Evolutionary conservation across 2,329 filamentous ascomycete genomes (phyloP).

Genomic region (Microascus cirrosus): DNA sequence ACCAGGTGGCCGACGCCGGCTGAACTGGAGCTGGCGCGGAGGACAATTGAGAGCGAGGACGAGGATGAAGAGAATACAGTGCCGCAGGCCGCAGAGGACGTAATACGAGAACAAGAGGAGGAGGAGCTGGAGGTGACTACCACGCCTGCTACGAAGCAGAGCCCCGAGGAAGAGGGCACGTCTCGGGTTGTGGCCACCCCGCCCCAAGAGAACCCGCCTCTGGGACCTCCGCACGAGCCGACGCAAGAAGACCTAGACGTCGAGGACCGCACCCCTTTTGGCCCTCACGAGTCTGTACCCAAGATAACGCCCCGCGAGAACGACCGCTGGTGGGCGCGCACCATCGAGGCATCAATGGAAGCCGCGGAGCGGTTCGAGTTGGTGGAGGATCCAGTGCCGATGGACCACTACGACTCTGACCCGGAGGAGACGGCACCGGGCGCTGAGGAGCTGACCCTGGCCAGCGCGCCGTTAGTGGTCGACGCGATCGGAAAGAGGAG

Average conservation of each 20-base stretch:
- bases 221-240: background rate
- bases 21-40: constrained; percentile 1
- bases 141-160: background rate
- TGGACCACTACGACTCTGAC: constrained; percentile 4
- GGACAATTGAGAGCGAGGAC: background rate
- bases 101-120: background rate
- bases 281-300: background rate
- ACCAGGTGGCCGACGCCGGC: constrained; percentile 2
- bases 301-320: background rate
- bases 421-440: background rate
- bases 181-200: background rate
- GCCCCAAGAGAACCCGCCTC: background rate
- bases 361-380: background rate
- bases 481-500: background rate
- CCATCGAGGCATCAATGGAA: background rate
- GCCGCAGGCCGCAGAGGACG: background rate
- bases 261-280: background rate
- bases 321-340: constrained; percentile 1
- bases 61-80: background rate
- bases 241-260: background rate
- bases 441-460: background rate
- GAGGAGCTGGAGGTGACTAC: background rate
- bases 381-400: constrained; percentile 1
- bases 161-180: background rate
- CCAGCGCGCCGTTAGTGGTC: background rate